Conservation (phyloP, 2,329 filamentous ascomycete species). For the Fusarium robinianum region DNA sequence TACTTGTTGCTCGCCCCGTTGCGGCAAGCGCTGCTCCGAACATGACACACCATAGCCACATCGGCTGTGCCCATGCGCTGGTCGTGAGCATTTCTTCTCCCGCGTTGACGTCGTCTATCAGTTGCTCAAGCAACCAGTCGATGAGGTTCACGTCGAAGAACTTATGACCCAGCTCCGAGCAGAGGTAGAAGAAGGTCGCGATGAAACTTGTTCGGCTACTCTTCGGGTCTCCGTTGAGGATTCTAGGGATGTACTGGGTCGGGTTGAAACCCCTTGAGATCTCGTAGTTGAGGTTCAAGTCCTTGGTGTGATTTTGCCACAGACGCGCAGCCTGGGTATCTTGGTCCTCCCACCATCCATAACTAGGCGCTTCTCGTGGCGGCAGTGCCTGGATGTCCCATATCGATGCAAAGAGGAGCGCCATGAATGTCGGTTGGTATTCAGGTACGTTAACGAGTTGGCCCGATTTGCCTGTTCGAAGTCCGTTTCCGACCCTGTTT, state of each 20-base stretch:
- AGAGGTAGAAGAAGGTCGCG: constrained; percentile 53
- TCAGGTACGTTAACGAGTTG: constrained; percentile 47
- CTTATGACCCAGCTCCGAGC: constrained; percentile 49
- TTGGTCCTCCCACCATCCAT: constrained; percentile 45
- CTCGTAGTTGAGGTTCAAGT: constrained; percentile 45
- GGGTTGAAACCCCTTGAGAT: constrained; percentile 42
- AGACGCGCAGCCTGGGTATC: constrained; percentile 43
- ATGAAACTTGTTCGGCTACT: constrained; percentile 52
- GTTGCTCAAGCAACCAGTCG: constrained; percentile 52
- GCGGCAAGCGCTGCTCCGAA: constrained; percentile 50
- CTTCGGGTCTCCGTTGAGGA: constrained; percentile 43
- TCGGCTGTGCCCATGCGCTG: constrained; percentile 48
- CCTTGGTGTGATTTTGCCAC: constrained; percentile 44
- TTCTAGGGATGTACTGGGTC: constrained; percentile 40
- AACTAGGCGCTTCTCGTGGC: constrained; percentile 42
- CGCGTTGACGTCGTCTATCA: constrained; percentile 49
- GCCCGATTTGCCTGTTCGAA: constrained; percentile 46
- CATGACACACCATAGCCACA: constrained; percentile 54
- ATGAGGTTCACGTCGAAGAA: constrained; percentile 49
- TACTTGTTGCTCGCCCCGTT: constrained; percentile 43
- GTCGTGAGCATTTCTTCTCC: constrained; percentile 47
- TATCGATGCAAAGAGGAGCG: constrained; percentile 50
- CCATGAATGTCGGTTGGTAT: constrained; percentile 52
- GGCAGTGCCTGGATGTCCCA: constrained; percentile 46
- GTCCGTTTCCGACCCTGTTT: constrained; percentile 47